Evolutionary conservation across 352 stramenopile genomes (phyloP), one percentile per base, ranked within the genome.

Genomic region (Globisporangium splendens): DNA sequence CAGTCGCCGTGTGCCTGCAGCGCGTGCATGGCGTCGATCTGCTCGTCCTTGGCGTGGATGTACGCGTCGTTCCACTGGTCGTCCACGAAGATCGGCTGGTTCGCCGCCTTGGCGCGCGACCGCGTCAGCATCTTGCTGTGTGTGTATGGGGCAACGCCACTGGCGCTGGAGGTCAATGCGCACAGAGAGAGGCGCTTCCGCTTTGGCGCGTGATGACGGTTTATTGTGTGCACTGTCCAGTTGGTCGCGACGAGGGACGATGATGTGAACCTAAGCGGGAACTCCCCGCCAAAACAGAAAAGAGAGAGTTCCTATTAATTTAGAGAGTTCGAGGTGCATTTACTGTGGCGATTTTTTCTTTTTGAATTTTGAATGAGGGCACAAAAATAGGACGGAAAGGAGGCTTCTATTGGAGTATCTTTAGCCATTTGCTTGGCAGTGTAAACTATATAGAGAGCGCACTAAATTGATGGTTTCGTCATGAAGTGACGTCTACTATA

Each of bases 21-120:
- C 41, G 77, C 73, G 57, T 88, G 57, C 55, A 89, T 68, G 24
- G 81, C 80, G 58, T 91, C 83, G 59, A 93, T 90, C 75, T 91
- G 73, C 69, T 93, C 81, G 63, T 93, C 83, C 60, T 90, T 90
- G 10, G 78, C 75, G 65, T 85, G 72, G 56, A 93, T 90, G 65
- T 89, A 93, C 56, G 69, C 70, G 72, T 93, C 83, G 51, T 84
- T 91, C 83, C 83, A 93, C 61, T 86, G 73, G 52, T 93, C 82
- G 61, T 92, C 83, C 56, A 89, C 79, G 56, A 93, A 91, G 46
- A 91, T 75, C 22, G 78, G 79, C 69, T 82, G 72, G 47, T 88
- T 88, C 24, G 67, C 73, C 41, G 69, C 79, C 48, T 72, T 71
- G n/a, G 83, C 82, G 39, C 66, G 78, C 56, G 83, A 79, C 18